Evolutionary conservation across 257 asterid genomes (phyloP).

Genomic region (Solanum habrochaites): DNA sequence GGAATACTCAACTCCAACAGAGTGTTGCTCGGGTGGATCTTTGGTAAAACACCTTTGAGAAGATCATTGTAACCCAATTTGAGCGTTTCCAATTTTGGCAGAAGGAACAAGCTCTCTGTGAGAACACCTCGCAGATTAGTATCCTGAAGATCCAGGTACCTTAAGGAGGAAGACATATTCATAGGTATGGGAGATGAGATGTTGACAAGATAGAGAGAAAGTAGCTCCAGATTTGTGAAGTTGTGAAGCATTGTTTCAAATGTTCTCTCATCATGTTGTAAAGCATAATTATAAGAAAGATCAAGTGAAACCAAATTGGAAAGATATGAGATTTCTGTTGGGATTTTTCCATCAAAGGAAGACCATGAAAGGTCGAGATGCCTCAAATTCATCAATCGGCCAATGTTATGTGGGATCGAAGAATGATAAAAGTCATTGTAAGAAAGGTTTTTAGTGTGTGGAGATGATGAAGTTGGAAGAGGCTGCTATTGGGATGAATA

Average conservation of each 20-base stretch:
- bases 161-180: neutral
- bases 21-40: neutral
- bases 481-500: too few species aligned
- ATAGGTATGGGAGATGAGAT: neutral
- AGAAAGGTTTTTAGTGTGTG: too few species aligned
- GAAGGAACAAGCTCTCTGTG: neutral
- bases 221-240: neutral
- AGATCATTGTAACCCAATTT: fast-evolving
- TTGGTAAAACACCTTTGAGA: neutral
- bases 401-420: neutral
- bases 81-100: neutral
- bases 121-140: neutral
- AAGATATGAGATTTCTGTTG: neutral
- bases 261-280: neutral
- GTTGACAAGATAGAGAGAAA: fast-evolving
- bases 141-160: fast-evolving
- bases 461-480: too few species aligned
- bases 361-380: neutral
- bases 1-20: neutral
- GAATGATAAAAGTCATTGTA: fast-evolving
- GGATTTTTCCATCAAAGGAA: fast-evolving
- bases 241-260: neutral
- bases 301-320: neutral
- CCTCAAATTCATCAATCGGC: neutral
- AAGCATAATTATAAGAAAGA: fast-evolving